Evolutionary conservation across 1,139 yeast species (phyloP).

Genomic region (Yamadazyma dushanensis): DNA sequence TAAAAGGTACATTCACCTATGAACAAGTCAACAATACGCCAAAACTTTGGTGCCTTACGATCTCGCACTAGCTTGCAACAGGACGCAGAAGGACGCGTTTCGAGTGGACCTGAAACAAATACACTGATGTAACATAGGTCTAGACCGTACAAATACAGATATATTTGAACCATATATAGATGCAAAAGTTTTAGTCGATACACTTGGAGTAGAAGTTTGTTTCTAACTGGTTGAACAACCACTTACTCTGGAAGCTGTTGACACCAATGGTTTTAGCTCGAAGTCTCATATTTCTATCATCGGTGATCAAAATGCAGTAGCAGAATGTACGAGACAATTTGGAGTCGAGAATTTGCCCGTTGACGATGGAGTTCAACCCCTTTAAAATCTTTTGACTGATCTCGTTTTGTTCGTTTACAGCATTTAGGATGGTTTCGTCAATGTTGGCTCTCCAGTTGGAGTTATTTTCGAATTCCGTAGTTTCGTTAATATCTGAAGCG

Average conservation of each 20-base stretch:
- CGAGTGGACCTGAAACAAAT: conserved; percentile 3
- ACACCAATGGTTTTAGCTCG: conserved; percentile 64
- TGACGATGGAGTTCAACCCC: conserved; percentile 28
- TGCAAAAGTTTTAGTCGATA: conserved; percentile 33
- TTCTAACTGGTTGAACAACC: conserved; percentile 59
- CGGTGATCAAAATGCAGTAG: conserved; percentile 66
- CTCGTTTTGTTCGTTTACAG: conserved; percentile 50
- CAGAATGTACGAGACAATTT: conserved; percentile 44
- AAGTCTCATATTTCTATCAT: conserved; percentile 69
- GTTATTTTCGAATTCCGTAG: conserved; percentile 62
- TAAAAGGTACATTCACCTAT: too few relatives aligned
- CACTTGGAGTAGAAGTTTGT: conserved; percentile 37
- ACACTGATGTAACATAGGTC: background rate
- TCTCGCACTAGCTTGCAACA: conserved; percentile 4
- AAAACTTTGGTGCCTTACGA: conserved; percentile 1
- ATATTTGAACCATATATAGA: background rate
- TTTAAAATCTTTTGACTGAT: conserved; percentile 38
- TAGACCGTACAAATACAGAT: background rate
- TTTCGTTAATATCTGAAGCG: conserved; percentile 55
- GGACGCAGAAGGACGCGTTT: conserved; percentile 1
- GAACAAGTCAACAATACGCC: conserved; percentile 4
- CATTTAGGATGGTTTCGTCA: conserved; percentile 58
- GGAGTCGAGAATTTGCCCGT: conserved; percentile 24
- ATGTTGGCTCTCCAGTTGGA: conserved; percentile 63
- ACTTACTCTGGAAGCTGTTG: conserved; percentile 56